Evolutionary conservation across 148 eudicot genomes (phyloP).

Genomic region (Pouteria glomerata): DNA sequence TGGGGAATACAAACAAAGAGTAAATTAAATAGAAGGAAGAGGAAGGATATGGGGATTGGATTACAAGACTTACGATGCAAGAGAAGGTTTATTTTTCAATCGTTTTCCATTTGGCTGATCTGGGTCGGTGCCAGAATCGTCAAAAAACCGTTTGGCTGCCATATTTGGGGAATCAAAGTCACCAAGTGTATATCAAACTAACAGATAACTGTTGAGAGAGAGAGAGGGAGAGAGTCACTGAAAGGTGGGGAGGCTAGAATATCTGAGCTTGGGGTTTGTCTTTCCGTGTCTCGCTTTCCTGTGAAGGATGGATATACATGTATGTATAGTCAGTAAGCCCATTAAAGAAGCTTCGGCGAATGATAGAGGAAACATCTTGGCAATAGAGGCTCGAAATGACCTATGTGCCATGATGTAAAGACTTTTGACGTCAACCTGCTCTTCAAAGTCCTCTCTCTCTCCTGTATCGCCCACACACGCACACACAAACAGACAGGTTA

Average conservation of each 20-base stretch:
- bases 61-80: slow-evolving; percentile 49
- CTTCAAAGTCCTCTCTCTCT: no score
- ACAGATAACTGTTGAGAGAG: not conserved
- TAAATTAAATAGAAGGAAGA: not conserved
- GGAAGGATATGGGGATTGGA: not conserved
- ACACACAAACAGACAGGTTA: no score
- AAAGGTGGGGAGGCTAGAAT: not conserved
- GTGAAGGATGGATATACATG: no score
- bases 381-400: slow-evolving; percentile 7
- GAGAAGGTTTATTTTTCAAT: slow-evolving; percentile 31
- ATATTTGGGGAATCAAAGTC: slow-evolving; percentile 17
- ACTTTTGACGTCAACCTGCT: slow-evolving; percentile 25
- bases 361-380: slow-evolving; percentile 29
- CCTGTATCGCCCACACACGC: no score
- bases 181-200: not conserved
- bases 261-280: not conserved
- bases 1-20: no score
- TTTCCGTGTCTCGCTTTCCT: no score
- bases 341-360: slow-evolving; percentile 26
- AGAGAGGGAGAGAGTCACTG: slow-evolving; percentile 2
- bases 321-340: no score
- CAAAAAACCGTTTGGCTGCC: slow-evolving; percentile 45
- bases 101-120: slow-evolving; percentile 40
- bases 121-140: slow-evolving; percentile 10
- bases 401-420: slow-evolving; percentile 19